phyloP scores from a whole-genome alignment of 257 asterid species.

The Catharanthus roseus region DNA sequence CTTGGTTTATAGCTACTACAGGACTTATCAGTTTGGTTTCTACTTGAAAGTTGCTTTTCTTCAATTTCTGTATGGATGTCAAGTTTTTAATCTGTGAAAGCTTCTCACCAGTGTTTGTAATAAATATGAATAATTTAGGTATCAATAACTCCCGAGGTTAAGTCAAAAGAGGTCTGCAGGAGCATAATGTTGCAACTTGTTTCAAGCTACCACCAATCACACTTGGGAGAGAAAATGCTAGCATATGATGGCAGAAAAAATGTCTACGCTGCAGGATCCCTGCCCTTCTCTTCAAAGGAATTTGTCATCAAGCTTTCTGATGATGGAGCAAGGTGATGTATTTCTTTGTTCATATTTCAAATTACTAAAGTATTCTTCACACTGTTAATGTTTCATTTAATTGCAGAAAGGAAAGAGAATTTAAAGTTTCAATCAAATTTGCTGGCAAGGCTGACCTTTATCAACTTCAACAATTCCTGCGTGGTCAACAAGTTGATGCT shows the following conservation, averaged over 20 bases:
- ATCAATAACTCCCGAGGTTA: constrained; percentile 58
- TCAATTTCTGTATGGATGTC: neutral
- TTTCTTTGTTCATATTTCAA: neutral
- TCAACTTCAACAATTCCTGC: constrained; percentile 47
- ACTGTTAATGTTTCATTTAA: neutral
- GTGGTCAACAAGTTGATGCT: constrained; percentile 42
- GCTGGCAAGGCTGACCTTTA: constrained; percentile 57
- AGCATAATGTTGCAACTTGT: constrained; percentile 36
- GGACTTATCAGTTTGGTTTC: neutral
- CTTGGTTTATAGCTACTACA: neutral
- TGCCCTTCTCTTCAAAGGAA: constrained; percentile 65
- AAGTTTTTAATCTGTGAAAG: neutral
- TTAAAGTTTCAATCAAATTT: constrained; percentile 50
- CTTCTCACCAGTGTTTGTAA: neutral
- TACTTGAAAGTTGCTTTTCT: neutral
- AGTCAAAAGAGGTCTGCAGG: constrained; percentile 50
- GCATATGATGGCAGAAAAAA: constrained; percentile 81
- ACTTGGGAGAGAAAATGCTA: constrained; percentile 36
- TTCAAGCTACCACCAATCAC: constrained; percentile 18
- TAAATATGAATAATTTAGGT: constrained; percentile 39
- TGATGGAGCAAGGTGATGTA: constrained; percentile 29
- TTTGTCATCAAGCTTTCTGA: constrained; percentile 44
- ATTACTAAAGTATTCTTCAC: neutral
- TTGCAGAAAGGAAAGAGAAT: constrained; percentile 58
- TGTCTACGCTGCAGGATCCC: constrained; percentile 55